Conservation (phyloP, 2,329 filamentous ascomycete genomes). For the Grosmannia huntii region DNA sequence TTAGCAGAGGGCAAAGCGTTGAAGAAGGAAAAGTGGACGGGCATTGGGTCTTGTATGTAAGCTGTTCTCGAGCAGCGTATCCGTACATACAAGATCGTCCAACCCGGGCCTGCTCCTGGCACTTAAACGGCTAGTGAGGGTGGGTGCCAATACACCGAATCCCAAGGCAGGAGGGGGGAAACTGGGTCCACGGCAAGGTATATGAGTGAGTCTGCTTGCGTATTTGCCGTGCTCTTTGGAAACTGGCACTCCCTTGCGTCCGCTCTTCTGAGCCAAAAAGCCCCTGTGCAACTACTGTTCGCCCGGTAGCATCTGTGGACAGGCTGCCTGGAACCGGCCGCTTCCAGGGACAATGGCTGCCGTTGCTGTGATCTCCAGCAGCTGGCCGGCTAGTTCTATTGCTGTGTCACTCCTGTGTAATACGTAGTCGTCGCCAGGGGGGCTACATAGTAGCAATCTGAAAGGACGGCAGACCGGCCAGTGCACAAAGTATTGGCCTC, state of each 20-base stretch:
- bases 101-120: background rate
- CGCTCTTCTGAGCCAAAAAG: too few species aligned
- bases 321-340: background rate
- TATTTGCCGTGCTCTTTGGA: background rate
- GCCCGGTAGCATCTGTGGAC: background rate
- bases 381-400: background rate
- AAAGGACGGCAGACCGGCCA: background rate
- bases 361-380: background rate
- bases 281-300: background rate
- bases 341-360: background rate
- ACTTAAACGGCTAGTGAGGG: background rate
- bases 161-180: background rate
- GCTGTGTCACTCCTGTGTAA: background rate
- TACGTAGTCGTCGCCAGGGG: background rate
- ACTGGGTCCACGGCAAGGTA: background rate
- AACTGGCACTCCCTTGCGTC: background rate
- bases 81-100: background rate
- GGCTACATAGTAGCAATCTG: background rate
- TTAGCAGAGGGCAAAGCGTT: background rate
- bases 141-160: constrained; percentile 1
- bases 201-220: background rate
- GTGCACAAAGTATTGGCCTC: background rate
- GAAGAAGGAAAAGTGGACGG: background rate
- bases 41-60: background rate
- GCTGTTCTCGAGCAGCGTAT: background rate